These are phyloP conservation scores for Rubus parviflorus DNA, from an alignment of 306 rosid species.

Conservation along the genomic window DNA sequence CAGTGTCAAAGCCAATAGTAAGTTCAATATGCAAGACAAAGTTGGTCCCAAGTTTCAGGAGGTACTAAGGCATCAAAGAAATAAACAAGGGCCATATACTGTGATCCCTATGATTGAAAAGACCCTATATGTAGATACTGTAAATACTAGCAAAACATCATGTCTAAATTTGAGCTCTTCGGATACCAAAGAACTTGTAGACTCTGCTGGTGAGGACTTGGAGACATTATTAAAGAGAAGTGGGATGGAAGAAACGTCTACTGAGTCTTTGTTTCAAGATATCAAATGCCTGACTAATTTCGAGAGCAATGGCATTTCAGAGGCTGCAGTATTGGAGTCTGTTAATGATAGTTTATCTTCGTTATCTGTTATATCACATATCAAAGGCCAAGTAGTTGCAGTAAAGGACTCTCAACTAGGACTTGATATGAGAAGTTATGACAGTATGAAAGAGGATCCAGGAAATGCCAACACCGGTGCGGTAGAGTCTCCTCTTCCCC, in stretches of 20 bases:
- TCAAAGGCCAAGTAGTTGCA: conserved; percentile 36
- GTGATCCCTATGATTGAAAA: conserved; percentile 59
- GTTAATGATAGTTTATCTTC: conserved; percentile 31
- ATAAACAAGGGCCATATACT: conserved; percentile 39
- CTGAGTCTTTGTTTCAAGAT: conserved; percentile 38
- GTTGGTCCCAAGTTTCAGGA: conserved; percentile 40
- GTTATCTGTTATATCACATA: conserved; percentile 29
- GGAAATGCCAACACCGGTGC: conserved; percentile 29
- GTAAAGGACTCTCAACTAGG: conserved; percentile 30
- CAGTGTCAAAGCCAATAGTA: conserved; percentile 34
- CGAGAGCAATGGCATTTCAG: conserved; percentile 33
- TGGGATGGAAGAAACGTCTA: conserved; percentile 30
- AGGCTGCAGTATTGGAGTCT: conserved; percentile 32
- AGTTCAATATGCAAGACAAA: conserved; percentile 31
- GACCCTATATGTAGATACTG: conserved; percentile 74
- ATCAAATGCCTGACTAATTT: conserved; percentile 36
- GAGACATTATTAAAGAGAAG: conserved; percentile 28
- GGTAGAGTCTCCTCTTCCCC: conserved; percentile 53
- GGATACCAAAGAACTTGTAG: conserved; percentile 30
- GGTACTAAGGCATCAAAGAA: conserved; percentile 30
- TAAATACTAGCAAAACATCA: conserved; percentile 38
- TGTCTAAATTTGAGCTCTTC: conserved; percentile 37
- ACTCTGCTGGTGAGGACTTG: conserved; percentile 29
- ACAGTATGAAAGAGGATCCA: conserved; percentile 34
- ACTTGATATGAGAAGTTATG: conserved; percentile 29